A percentile compares a stretch with the other conserved stretches of the same genome.
These are phyloP conservation scores for Boletales sp. DNA, from an alignment of 768 basidiomycete species.

Conservation along the genomic window DNA sequence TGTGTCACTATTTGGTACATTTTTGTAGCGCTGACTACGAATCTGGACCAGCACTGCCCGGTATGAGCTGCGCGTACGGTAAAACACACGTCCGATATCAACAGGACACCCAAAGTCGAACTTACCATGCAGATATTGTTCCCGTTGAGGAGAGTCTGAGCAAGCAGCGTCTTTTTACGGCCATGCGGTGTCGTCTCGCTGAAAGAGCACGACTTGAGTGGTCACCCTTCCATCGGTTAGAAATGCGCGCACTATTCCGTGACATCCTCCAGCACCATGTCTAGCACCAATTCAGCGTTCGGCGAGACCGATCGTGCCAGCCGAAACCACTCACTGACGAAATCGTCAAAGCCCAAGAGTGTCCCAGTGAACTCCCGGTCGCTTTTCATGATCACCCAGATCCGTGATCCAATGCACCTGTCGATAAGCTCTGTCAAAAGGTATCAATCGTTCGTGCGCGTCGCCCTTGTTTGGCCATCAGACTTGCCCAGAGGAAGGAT, in stretches of 20 bases:
- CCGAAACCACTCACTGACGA: conserved; percentile 80
- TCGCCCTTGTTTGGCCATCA: not conserved
- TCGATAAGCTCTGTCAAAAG: conserved; percentile 80
- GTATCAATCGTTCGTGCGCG: not conserved
- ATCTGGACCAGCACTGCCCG: conserved; percentile 68
- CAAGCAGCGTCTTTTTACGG: conserved; percentile 73
- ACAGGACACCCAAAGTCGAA: not conserved
- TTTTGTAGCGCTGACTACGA: conserved; percentile 15
- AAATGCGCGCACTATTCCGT: conserved; percentile 77
- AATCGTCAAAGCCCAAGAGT: conserved; percentile 95
- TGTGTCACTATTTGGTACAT: conserved; percentile 28
- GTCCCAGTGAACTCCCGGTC: conserved; percentile 97
- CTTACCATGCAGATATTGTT: conserved; percentile 96
- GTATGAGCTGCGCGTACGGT: conserved; percentile 48
- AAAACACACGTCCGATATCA: not conserved
- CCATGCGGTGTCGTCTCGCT: conserved; percentile 88
- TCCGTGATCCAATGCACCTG: conserved; percentile 92
- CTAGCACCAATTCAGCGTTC: conserved; percentile 33
- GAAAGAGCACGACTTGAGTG: not conserved
- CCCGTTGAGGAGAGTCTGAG: conserved; percentile 88
- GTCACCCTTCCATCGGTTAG: not conserved
- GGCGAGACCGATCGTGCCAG: not conserved
- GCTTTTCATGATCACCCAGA: conserved; percentile 98
- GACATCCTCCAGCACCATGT: conserved; percentile 95
- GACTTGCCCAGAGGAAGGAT: conserved; percentile 83